phyloP scores from a whole-genome alignment of 2,329 filamentous ascomycete species.

The Colletotrichum lindemuthianum region DNA sequence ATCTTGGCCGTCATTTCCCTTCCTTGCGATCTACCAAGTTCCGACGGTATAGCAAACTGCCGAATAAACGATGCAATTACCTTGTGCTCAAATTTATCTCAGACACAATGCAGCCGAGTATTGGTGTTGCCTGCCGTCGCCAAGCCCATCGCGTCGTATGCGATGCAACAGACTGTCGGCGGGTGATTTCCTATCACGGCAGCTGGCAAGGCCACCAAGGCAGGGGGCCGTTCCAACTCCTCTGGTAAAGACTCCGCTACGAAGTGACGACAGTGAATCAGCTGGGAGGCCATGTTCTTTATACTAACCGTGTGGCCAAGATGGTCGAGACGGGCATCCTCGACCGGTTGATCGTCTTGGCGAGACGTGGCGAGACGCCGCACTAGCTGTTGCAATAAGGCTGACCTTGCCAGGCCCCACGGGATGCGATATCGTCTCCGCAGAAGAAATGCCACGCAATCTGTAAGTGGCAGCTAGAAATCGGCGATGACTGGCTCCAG shows the following conservation, averaged over 20 bases:
- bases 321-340: background rate
- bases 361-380: conserved; percentile 2
- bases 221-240: background rate
- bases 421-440: background rate
- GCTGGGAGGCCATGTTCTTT: background rate
- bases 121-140: conserved; percentile 8
- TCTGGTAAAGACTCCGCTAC: background rate
- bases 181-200: conserved; percentile 33
- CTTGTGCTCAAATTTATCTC: background rate
- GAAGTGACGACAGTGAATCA: conserved; percentile 10
- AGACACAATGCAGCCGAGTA: conserved; percentile 1
- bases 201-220: conserved; percentile 28
- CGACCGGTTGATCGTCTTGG: conserved; percentile 24
- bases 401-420: conserved; percentile 7
- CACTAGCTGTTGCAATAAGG: conserved; percentile 29
- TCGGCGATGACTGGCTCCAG: conserved; percentile 10
- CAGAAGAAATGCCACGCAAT: background rate
- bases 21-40: background rate
- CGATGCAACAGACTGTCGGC: conserved; percentile 34
- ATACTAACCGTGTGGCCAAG: conserved; percentile 19
- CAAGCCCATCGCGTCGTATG: conserved; percentile 30
- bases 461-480: conserved; percentile 5
- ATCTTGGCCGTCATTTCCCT: conserved; percentile 22
- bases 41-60: conserved; percentile 10
- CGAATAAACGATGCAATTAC: background rate